These are phyloP conservation scores for Gnaphalium uliginosum DNA, from an alignment of 129 eudicot species.

Conservation along the genomic window DNA sequence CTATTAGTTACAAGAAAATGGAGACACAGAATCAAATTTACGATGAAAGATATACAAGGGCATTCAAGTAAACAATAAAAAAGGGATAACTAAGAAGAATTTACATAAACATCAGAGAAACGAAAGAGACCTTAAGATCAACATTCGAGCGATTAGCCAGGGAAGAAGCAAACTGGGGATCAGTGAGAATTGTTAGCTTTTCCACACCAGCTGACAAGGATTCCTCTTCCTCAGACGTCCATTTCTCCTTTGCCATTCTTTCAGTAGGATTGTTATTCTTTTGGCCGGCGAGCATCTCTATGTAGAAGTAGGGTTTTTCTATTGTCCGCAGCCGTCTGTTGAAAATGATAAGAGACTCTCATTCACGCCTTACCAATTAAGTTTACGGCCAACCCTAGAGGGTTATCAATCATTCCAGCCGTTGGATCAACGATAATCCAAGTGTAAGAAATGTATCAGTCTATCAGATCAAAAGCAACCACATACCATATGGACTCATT, in stretches of 20 bases:
- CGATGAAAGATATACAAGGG: background rate
- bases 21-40: conserved; percentile 9
- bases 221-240: conserved; percentile 41
- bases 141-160: conserved; percentile 34
- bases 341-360: background rate
- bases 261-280: conserved; percentile 5
- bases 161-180: conserved; percentile 28
- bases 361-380: conserved; percentile 3
- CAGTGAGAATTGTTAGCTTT: conserved; percentile 34
- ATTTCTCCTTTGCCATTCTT: conserved; percentile 20
- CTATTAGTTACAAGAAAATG: background rate
- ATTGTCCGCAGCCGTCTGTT: background rate
- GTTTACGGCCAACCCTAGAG: background rate
- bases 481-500: background rate
- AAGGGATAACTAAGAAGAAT: background rate
- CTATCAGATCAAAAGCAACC: conserved; percentile 5
- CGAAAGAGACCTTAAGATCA: conserved; percentile 36
- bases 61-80: background rate
- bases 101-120: background rate
- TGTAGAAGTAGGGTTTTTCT: background rate
- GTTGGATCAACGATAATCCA: conserved; percentile 21
- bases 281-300: background rate
- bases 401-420: conserved; percentile 4
- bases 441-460: conserved; percentile 3
- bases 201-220: conserved; percentile 39